Percentiles rank a stretch among this genome's conserved stretches.
These are phyloP conservation scores for Fraxinus americana DNA, from an alignment of 257 asterid genomes.

Conservation along the genomic window DNA sequence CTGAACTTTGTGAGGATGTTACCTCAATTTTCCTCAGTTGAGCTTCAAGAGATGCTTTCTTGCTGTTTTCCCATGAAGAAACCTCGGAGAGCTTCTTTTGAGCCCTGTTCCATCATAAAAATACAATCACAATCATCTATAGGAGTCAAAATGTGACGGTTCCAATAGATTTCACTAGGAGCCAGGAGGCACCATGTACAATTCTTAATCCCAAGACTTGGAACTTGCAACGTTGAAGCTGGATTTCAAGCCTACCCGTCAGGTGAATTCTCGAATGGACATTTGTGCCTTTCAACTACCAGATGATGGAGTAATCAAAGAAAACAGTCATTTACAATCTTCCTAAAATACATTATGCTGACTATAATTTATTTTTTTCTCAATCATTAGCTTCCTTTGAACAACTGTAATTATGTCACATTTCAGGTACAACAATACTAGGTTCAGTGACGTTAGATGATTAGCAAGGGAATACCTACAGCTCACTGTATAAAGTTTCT, in stretches of 20 bases:
- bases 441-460: no score
- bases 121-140: background rate
- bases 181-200: background rate
- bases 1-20: conserved; percentile 11
- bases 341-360: no score
- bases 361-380: background rate
- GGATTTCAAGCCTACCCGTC: background rate
- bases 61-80: conserved; percentile 74
- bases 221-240: background rate
- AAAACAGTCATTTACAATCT: background rate
- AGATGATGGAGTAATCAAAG: background rate
- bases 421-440: background rate
- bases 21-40: conserved; percentile 74
- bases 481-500: no score
- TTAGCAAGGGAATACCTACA: no score
- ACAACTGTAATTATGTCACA: no score
- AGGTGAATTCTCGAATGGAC: background rate
- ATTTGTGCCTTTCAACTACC: background rate
- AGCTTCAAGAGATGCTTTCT: conserved; percentile 71
- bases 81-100: conserved; percentile 73
- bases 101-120: conserved; percentile 44
- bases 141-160: background rate
- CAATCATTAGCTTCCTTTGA: background rate
- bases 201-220: background rate
- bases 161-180: background rate